Conservation (phyloP, 2,329 filamentous ascomycete genomes). For the Fusarium sarcochroum region DNA sequence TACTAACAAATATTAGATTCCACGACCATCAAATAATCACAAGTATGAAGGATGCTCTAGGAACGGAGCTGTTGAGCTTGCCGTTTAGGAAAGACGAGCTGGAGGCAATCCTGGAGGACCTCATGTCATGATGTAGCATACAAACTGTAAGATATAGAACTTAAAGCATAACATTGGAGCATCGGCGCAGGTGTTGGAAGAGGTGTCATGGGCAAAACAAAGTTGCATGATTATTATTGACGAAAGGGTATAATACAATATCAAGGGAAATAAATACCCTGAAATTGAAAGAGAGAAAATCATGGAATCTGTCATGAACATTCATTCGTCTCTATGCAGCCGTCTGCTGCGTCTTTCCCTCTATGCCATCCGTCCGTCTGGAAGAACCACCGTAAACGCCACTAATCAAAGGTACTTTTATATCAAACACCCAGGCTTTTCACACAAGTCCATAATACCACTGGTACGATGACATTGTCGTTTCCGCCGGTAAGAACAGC, state of each 20-base stretch:
- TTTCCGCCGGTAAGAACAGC: constrained; percentile 96
- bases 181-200: constrained; percentile 24
- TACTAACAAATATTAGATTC: constrained; percentile 70
- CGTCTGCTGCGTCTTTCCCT: constrained; percentile 18
- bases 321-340: constrained; percentile 43
- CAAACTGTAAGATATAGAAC: constrained; percentile 15
- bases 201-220: neutral
- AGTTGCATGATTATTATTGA: constrained; percentile 23
- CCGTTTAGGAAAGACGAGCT: constrained; percentile 91
- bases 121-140: constrained; percentile 50
- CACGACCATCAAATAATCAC: constrained; percentile 98
- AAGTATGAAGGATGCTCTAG: constrained; percentile 85
- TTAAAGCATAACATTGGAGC: constrained; percentile 17
- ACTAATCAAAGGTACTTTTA: constrained; percentile 9
- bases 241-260: constrained; percentile 34
- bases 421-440: constrained; percentile 76
- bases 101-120: constrained; percentile 88
- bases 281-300: constrained; percentile 5
- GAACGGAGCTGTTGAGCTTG: constrained; percentile 86
- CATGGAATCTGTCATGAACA: constrained; percentile 37
- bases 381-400: constrained; percentile 32
- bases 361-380: constrained; percentile 13
- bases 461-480: constrained; percentile 96
- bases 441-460: constrained; percentile 92
- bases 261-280: constrained; percentile 7